Conservation (phyloP, 495 filamentous ascomycete species). For the Durotheca rogersii region DNA sequence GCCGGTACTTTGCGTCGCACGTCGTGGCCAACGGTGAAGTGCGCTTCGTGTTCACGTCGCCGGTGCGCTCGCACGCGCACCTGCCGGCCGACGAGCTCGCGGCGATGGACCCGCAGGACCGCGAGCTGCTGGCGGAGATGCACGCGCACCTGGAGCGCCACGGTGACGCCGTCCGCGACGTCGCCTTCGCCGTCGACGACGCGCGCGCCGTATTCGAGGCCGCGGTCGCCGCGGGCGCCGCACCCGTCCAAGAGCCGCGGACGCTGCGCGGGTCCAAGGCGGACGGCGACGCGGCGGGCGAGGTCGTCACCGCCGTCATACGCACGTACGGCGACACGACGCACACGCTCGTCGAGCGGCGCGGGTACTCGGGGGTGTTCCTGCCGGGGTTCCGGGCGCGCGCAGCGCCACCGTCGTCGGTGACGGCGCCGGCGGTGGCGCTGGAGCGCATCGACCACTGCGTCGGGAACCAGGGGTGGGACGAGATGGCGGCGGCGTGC, state of each 20-base stretch:
- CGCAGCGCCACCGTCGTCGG: constrained; percentile 22
- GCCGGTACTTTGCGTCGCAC: constrained; percentile 70
- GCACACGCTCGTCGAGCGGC: constrained; percentile 77
- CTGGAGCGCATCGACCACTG: constrained; percentile 84
- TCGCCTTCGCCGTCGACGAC: constrained; percentile 86
- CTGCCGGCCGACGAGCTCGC: constrained; percentile 47
- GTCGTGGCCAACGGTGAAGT: constrained; percentile 77
- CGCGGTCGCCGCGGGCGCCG: constrained; percentile 68
- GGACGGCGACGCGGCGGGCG: constrained; percentile 56
- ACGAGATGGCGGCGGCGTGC: constrained; percentile 80
- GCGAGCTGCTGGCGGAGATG: constrained; percentile 62
- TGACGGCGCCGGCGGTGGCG: constrained; percentile 57
- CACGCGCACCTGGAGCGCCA: constrained; percentile 75
- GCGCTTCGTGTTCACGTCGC: constrained; percentile 81
- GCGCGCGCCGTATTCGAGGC: constrained; percentile 70
- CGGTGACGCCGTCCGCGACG: constrained; percentile 89
- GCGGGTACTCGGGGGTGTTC: constrained; percentile 67
- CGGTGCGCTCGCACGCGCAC: constrained; percentile 62
- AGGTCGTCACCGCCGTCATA: constrained; percentile 70
- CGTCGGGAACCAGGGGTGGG: constrained; percentile 92
- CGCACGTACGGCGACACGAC: constrained; percentile 90
- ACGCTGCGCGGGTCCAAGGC: constrained; percentile 50
- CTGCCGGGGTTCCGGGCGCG: constrained; percentile 74
- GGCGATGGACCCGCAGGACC: constrained; percentile 53
- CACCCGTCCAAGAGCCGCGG: constrained; percentile 58